Percentiles rank a stretch among this genome's conserved stretches.
phyloP scores from a whole-genome alignment of 257 asterid species.

The Ilex aquifolium region DNA sequence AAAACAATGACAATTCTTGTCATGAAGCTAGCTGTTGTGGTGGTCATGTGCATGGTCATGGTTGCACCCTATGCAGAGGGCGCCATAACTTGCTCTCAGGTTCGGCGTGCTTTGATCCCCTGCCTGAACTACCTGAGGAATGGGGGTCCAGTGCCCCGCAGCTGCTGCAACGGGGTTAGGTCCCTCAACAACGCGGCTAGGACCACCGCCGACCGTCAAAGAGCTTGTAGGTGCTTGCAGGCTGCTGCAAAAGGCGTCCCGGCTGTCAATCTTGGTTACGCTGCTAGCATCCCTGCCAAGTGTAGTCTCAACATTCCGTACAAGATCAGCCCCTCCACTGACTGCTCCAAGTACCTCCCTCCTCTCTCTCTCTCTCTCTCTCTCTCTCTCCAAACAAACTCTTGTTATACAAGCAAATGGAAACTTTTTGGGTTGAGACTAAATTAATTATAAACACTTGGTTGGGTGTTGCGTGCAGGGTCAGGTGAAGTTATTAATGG shows the following conservation, averaged over 20 bases:
- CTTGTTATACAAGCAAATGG: too few relatives aligned
- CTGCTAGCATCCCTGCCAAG: conserved; percentile 36
- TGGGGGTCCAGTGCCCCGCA: conserved; percentile 21
- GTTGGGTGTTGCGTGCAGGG: too few relatives aligned
- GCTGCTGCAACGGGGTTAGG: conserved; percentile 39
- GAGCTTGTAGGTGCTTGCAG: conserved; percentile 52
- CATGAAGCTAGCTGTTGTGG: conserved; percentile 13
- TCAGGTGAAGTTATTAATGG: too few relatives aligned
- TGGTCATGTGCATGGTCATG: conserved; percentile 21
- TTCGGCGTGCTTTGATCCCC: conserved; percentile 23
- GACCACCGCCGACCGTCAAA: conserved; percentile 39
- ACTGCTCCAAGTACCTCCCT: conserved; percentile 36
- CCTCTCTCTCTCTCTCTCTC: not conserved
- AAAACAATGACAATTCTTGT: conserved; percentile 5
- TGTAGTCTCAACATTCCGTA: conserved; percentile 52
- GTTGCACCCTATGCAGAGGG: conserved; percentile 27
- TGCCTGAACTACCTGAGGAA: conserved; percentile 37
- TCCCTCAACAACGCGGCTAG: conserved; percentile 23
- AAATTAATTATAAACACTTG: too few relatives aligned
- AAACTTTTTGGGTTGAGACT: too few relatives aligned
- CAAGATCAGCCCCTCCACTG: conserved; percentile 41
- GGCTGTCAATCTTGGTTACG: conserved; percentile 17
- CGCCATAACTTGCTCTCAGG: conserved; percentile 30
- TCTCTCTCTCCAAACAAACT: not conserved
- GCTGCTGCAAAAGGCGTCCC: conserved; percentile 26